These are phyloP conservation scores for Coriolopsis trogii DNA, from an alignment of 1,284 basidiomycete genomes.

Conservation along the genomic window DNA sequence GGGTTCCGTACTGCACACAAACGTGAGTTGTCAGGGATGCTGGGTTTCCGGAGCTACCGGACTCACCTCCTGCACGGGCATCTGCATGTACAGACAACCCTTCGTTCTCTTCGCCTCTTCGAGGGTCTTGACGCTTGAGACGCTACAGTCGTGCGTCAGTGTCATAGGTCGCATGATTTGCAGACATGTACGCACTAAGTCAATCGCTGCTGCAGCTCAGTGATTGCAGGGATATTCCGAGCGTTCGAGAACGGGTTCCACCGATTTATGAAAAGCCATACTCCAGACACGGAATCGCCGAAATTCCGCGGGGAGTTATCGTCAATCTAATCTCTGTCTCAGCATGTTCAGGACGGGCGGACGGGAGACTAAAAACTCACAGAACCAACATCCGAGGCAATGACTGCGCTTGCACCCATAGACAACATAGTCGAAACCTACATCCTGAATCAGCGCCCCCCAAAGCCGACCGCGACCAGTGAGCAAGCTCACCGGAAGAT, in stretches of 20 bases:
- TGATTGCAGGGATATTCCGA: conserved; percentile 86
- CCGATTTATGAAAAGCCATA: conserved; percentile 93
- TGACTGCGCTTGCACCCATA: conserved; percentile 91
- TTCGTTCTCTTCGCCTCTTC: conserved; percentile 92
- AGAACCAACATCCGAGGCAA: conserved; percentile 94
- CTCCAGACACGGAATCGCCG: conserved; percentile 95
- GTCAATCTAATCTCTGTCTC: conserved; percentile 74
- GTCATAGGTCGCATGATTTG: not conserved
- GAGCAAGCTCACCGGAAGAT: conserved; percentile 69
- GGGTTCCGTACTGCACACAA: conserved; percentile 65
- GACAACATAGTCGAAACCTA: conserved; percentile 91
- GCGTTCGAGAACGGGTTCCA: conserved; percentile 91
- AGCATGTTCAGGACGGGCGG: conserved; percentile 1
- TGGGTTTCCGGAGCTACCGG: conserved; percentile 12
- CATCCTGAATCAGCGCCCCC: conserved; percentile 4
- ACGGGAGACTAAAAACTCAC: conserved; percentile 46
- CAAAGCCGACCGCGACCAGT: not conserved
- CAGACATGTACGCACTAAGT: conserved; percentile 75
- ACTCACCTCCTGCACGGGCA: conserved; percentile 89
- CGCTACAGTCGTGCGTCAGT: conserved; percentile 49
- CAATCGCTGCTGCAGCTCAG: conserved; percentile 94
- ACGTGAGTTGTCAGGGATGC: conserved; percentile 1
- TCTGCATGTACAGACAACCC: conserved; percentile 89
- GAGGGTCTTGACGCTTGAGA: conserved; percentile 92
- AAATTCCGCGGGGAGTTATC: conserved; percentile 95